Evolutionary conservation across 2,329 filamentous ascomycete genomes (phyloP).

Genomic region (Aspergillus viridinutans): DNA sequence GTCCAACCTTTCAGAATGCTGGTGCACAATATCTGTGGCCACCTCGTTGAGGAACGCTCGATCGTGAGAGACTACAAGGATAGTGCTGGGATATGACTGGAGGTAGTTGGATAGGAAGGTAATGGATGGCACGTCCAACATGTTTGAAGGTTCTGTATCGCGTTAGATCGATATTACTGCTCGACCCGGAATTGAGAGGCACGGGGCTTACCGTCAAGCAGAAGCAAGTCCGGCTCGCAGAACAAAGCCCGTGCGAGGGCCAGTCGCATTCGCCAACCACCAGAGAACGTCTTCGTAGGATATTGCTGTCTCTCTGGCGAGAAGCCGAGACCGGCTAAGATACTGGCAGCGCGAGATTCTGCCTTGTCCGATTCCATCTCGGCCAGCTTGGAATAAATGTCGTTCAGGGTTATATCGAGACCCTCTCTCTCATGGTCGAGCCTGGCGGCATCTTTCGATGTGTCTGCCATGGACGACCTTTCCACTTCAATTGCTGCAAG

Average conservation of each 20-base stretch:
- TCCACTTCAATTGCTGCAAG: constrained; percentile 74
- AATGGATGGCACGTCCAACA: constrained; percentile 99
- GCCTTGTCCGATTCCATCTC: constrained; percentile 99
- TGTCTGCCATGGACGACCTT: constrained; percentile 78
- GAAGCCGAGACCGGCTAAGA: constrained; percentile 94
- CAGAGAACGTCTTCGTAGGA: constrained; percentile 95
- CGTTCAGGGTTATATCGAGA: constrained; percentile 82
- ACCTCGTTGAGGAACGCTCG: constrained; percentile 98
- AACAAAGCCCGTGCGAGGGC: constrained; percentile 92
- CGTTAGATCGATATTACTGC: constrained; percentile 13
- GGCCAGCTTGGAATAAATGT: constrained; percentile 84
- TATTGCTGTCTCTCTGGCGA: constrained; percentile 87
- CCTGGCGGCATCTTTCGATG: constrained; percentile 78
- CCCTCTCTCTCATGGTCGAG: constrained; percentile 86
- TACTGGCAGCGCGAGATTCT: constrained; percentile 90
- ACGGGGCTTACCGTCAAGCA: constrained; percentile 66
- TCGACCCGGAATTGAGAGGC: neutral
- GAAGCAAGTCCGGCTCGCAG: constrained; percentile 90
- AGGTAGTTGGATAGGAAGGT: constrained; percentile 96
- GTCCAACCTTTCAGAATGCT: constrained; percentile 93
- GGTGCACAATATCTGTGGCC: constrained; percentile 98
- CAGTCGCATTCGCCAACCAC: constrained; percentile 98
- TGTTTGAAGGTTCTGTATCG: constrained; percentile 84
- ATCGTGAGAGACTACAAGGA: constrained; percentile 97
- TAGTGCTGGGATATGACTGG: constrained; percentile 86